A percentile compares a stretch with the other conserved stretches of the same genome.
Evolutionary conservation across 2,329 filamentous ascomycete species (phyloP).

Genomic region (Pyrenochaeta sp.): DNA sequence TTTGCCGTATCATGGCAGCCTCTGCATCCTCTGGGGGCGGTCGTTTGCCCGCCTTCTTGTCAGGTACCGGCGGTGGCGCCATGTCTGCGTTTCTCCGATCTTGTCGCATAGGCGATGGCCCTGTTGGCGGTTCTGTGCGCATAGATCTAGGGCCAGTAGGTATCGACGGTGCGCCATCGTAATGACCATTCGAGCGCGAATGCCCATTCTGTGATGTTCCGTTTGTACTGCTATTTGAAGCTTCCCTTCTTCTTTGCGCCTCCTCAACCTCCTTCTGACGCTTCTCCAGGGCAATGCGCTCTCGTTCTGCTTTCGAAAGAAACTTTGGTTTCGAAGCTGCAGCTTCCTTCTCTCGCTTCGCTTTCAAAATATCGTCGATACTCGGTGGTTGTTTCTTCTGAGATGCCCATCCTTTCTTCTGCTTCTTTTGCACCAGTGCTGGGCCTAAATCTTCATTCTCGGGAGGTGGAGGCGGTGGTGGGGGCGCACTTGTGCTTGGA

Average conservation of each 20-base stretch:
- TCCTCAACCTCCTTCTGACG: constrained; percentile 75
- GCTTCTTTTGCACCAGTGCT: constrained; percentile 50
- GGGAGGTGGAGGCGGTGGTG: constrained; percentile 31
- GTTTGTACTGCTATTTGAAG: constrained; percentile 31
- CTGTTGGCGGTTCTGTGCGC: constrained; percentile 61
- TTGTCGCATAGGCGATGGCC: constrained; percentile 60
- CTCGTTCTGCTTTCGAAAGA: constrained; percentile 82
- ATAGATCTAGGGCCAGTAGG: constrained; percentile 79
- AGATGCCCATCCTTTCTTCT: constrained; percentile 64
- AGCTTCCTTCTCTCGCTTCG: constrained; percentile 86
- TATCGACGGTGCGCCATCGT: constrained; percentile 48
- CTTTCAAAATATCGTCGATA: constrained; percentile 83
- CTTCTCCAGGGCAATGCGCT: constrained; percentile 81
- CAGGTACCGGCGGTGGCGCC: constrained; percentile 59
- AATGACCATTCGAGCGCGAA: constrained; percentile 15
- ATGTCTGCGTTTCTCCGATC: constrained; percentile 58
- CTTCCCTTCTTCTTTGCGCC: constrained; percentile 59
- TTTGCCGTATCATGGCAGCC: constrained; percentile 75
- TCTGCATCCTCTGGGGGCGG: constrained; percentile 68
- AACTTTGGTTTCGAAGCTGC: constrained; percentile 89
- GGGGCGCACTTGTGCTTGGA: constrained; percentile 13
- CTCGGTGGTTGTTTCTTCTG: constrained; percentile 68
- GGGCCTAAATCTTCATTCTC: constrained; percentile 35
- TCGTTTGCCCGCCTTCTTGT: constrained; percentile 41
- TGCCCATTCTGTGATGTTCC: constrained; percentile 8